Conservation (phyloP, 768 basidiomycete species). For the Terana coerulea region DNA sequence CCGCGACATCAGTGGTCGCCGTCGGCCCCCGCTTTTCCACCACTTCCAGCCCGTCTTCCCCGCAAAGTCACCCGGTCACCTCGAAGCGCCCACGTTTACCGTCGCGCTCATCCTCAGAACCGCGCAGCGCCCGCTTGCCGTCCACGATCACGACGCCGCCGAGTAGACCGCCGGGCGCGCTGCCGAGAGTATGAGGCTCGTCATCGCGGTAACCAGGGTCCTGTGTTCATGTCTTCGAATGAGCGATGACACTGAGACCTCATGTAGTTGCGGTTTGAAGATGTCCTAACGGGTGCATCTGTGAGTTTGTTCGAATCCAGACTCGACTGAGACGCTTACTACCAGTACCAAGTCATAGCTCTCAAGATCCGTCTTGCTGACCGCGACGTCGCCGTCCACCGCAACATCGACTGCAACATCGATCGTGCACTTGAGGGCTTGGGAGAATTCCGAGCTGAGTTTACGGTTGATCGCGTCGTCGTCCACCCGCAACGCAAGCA, state of each 20-base stretch:
- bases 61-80: too few species aligned
- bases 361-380: constrained; percentile 94
- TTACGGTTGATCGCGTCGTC: constrained; percentile 91
- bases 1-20: too few species aligned
- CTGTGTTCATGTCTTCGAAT: constrained; percentile 93
- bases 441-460: constrained; percentile 87
- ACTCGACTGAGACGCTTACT: constrained; percentile 42
- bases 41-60: too few species aligned
- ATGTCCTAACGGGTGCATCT: too few species aligned
- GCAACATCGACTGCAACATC: too few species aligned
- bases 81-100: too few species aligned
- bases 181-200: constrained; percentile 87
- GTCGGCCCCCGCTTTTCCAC: too few species aligned
- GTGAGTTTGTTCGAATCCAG: background rate
- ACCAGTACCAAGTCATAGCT: constrained; percentile 96
- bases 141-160: too few species aligned
- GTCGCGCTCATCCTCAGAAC: too few species aligned
- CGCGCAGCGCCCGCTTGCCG: too few species aligned
- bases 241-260: constrained; percentile 85
- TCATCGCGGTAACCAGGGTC: constrained; percentile 99
- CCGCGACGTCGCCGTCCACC: constrained; percentile 87
- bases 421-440: constrained; percentile 92
- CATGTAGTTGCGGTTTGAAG: constrained; percentile 88
- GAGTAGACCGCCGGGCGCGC: constrained; percentile 90
- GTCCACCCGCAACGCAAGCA: constrained; percentile 88